Conservation (phyloP, 2,329 filamentous ascomycete genomes). For the Tolypocladium inflatum region DNA sequence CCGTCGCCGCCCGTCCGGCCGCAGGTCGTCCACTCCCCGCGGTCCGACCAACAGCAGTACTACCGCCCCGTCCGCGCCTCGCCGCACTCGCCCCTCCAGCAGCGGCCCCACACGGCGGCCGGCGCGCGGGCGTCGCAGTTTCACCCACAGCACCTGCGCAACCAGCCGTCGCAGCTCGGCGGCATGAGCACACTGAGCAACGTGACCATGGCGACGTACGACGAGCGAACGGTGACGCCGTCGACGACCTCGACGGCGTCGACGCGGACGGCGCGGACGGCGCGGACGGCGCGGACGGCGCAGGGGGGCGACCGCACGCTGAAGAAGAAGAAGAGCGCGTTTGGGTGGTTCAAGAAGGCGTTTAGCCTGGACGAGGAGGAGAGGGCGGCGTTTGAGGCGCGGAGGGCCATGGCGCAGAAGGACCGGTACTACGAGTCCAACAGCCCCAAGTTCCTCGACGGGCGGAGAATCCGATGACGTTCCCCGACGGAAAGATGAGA, state of each 20-base stretch:
- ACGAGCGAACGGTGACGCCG: constrained; percentile 21
- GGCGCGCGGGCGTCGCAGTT: constrained; percentile 16
- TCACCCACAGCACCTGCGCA: constrained; percentile 31
- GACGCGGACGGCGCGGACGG: constrained; percentile 7
- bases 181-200: constrained; percentile 49
- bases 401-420: constrained; percentile 33
- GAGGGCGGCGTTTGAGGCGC: constrained; percentile 47
- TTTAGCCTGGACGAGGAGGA: constrained; percentile 58
- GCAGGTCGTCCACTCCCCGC: constrained; percentile 20
- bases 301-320: constrained; percentile 30
- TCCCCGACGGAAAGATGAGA: constrained; percentile 2
- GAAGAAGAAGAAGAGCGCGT: constrained; percentile 59
- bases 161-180: constrained; percentile 43
- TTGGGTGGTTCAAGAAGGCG: constrained; percentile 60
- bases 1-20: constrained; percentile 13
- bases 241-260: constrained; percentile 13
- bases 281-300: background rate
- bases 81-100: constrained; percentile 54
- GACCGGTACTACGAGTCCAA: constrained; percentile 40
- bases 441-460: constrained; percentile 47
- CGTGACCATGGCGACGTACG: constrained; percentile 36
- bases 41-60: constrained; percentile 35
- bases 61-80: constrained; percentile 55
- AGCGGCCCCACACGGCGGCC: constrained; percentile 44
- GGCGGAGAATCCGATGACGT: constrained; percentile 32